Conservation (phyloP, 495 filamentous ascomycete genomes). For the Letharia columbiana region DNA sequence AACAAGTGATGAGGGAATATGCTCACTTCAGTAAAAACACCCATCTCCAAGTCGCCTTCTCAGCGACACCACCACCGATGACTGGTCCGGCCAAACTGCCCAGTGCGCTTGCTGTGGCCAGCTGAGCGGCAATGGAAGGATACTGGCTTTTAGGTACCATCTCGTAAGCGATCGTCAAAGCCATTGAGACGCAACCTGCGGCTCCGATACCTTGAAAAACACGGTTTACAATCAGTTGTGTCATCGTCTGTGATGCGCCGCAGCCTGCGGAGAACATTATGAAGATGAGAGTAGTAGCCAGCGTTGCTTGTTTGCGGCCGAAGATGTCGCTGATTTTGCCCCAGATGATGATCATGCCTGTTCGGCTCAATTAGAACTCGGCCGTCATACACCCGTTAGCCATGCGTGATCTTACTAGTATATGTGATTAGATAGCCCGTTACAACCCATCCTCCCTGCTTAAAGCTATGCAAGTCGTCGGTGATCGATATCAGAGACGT, state of each 20-base stretch:
- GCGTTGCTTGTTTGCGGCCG: conserved; percentile 41
- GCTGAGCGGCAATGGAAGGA: conserved; percentile 14
- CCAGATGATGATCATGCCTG: conserved; percentile 50
- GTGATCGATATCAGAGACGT: conserved; percentile 55
- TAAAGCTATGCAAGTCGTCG: conserved; percentile 43
- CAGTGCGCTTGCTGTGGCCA: conserved; percentile 23
- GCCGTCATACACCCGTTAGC: background rate
- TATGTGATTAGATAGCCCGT: conserved; percentile 50
- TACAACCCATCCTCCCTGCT: conserved; percentile 48
- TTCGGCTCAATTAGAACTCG: background rate
- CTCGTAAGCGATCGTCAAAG: conserved; percentile 45
- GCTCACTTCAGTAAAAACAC: conserved; percentile 35
- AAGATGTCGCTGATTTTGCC: conserved; percentile 47
- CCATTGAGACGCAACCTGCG: conserved; percentile 39
- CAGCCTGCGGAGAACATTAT: conserved; percentile 49
- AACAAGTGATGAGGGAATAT: conserved; percentile 29
- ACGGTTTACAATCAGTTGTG: conserved; percentile 48
- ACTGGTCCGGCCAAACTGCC: conserved; percentile 37
- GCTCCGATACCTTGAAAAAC: conserved; percentile 51
- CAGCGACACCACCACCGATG: conserved; percentile 35
- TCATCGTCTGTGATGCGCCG: conserved; percentile 41
- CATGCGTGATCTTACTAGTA: conserved; percentile 33
- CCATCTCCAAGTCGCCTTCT: conserved; percentile 39
- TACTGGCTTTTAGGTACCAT: conserved; percentile 33
- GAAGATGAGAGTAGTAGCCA: conserved; percentile 45